Base-by-base conservation (phyloP, 768 basidiomycete species). In the Lactarius quietus region DNA sequence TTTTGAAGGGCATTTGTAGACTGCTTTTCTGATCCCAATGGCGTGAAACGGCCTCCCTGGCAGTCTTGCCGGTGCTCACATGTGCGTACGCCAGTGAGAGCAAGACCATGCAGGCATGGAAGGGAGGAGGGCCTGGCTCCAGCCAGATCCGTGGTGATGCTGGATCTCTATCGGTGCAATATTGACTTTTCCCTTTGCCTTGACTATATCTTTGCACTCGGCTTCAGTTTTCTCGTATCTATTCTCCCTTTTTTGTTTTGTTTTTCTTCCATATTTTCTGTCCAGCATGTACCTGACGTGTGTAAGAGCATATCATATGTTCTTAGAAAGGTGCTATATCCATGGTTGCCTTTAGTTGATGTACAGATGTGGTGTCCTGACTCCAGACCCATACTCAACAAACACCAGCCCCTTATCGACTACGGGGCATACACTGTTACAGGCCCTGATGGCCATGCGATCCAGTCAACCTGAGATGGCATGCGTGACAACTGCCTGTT, bases 31-130 rank as follows among this genome's bases (percentile, higher is more conserved):
- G 48, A 61, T 52, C 51, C 58, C 36, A 61, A 59, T n/a, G 12
- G 35, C 23, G 45, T 64, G 57, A 69, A 63, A 53, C 38, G 28
- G 29, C 12, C 41, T 41, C 43, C 3, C 39, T 59, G 3, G 41
- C 41, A 5, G 52, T 57, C 48, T 23, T 45, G 62, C 61, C 66
- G 63, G 69, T 61, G 59, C 41, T 59, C 31, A 58, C 69, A 64
- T 70, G 65, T 59, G 64, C 67, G 41, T 66, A 65, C 61, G 69
- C 69, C 17, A 56, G 66, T 57, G 66, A 67, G 66, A 67, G 67
- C 56, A 67, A 67, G 63, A 70, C 68, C 5, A 36, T 61, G 28
- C 53, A 57, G n/a, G 66, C 57, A 39, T 70, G 69, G 69, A 62
- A 57, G 31, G 63, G 63, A 35, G 48, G 54, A 10, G 68, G 63